Evolutionary conservation across 176 grass and related monocot species (phyloP).

Genomic region (Carex cristatella): DNA sequence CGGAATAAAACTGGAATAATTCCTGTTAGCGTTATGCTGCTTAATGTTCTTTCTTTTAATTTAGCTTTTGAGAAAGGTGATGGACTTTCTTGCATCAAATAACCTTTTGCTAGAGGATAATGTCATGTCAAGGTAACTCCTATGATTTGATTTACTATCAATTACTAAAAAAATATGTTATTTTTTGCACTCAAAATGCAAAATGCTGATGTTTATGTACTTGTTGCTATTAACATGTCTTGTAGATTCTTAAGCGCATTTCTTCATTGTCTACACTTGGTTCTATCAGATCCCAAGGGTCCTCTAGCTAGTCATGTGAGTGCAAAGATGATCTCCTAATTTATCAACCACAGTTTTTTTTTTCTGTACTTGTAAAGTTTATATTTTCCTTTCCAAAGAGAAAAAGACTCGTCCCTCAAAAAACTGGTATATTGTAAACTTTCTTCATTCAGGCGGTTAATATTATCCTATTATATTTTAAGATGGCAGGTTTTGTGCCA

Average conservation of each 20-base stretch:
- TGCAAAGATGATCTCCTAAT: conserved; percentile 22
- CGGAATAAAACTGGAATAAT: background rate
- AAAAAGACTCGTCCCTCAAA: background rate
- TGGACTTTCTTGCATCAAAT: conserved; percentile 77
- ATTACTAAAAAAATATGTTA: background rate
- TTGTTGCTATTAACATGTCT: conserved; percentile 7
- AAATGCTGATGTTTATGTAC: background rate
- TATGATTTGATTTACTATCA: conserved; percentile 11
- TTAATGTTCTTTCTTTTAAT: conserved; percentile 17
- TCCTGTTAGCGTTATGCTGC: background rate
- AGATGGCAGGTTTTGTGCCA: conserved; percentile 91
- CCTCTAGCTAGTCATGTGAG: conserved; percentile 86
- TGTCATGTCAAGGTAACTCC: conserved; percentile 70
- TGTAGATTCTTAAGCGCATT: conserved; percentile 66
- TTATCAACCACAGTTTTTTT: background rate
- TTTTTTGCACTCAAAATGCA: background rate
- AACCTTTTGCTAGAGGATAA: conserved; percentile 69
- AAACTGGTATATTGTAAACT: background rate
- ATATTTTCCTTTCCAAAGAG: background rate
- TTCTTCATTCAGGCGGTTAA: conserved; percentile 25
- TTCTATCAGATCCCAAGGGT: conserved; percentile 73
- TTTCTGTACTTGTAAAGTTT: conserved; percentile 4
- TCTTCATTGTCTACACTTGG: conserved; percentile 79
- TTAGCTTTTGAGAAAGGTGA: conserved; percentile 84
- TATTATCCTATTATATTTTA: conserved; percentile 39